phyloP scores from a whole-genome alignment of 352 stramenopile species.

The Phytopythium oedochilum region DNA sequence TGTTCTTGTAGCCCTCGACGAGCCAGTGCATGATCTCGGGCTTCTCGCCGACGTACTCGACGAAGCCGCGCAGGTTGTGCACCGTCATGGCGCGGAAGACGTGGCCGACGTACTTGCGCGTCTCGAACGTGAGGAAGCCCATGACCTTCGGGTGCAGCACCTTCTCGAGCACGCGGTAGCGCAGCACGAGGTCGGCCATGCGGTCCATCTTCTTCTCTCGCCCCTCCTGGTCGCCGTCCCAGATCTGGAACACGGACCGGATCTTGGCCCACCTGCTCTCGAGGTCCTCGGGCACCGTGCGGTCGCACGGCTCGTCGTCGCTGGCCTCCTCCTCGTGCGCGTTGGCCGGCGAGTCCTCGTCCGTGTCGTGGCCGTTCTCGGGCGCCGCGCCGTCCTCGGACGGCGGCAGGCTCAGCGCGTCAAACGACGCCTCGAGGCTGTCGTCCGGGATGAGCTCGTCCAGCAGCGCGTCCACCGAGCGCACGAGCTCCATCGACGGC shows the following conservation, averaged over 20 bases:
- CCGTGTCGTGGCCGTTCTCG: slow-evolving; percentile 16
- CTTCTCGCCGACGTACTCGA: slow-evolving; percentile 50
- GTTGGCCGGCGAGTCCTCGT: slow-evolving; percentile 15
- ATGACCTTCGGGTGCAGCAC: slow-evolving; percentile 69
- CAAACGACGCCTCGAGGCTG: slow-evolving; percentile 45
- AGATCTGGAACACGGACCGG: slow-evolving; percentile 66
- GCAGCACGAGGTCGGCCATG: slow-evolving; percentile 69
- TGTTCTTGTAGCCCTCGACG: slow-evolving; percentile 69
- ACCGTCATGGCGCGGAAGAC: slow-evolving; percentile 77
- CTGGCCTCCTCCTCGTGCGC: slow-evolving; percentile 44
- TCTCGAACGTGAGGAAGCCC: slow-evolving; percentile 71
- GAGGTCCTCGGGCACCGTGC: slow-evolving; percentile 67
- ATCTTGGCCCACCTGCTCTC: slow-evolving; percentile 75
- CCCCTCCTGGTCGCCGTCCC: slow-evolving; percentile 64
- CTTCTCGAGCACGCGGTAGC: slow-evolving; percentile 71
- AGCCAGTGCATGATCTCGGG: slow-evolving; percentile 72
- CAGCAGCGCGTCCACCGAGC: slow-evolving; percentile 59
- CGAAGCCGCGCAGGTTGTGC: slow-evolving; percentile 60
- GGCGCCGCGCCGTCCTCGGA: slow-evolving; percentile 15
- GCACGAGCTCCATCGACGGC: slow-evolving; percentile 70
- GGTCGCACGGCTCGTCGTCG: slow-evolving; percentile 55
- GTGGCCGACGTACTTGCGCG: slow-evolving; percentile 74
- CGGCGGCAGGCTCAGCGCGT: slow-evolving; percentile 37
- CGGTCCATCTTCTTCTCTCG: slow-evolving; percentile 78
- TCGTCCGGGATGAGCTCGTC: slow-evolving; percentile 54